Base-by-base conservation (phyloP, 2,329 filamentous ascomycete species). In the Canariomyces notabilis region DNA sequence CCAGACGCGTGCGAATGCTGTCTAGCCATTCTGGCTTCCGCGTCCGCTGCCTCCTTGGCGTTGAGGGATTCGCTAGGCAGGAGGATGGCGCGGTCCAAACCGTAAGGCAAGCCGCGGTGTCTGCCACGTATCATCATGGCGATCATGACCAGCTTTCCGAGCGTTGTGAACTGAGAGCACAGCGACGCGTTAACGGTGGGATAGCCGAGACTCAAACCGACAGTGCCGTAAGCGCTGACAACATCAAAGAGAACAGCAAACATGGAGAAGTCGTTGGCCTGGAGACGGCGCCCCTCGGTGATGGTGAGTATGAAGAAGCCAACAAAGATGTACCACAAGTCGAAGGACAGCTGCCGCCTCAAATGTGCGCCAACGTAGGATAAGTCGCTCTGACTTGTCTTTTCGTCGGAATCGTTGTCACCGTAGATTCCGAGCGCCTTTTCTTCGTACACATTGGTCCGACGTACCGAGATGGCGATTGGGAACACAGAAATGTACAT, bases 401-500 rank as follows among this genome's bases (percentile, higher is more conserved):
- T 67, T 2, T 75, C 71, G 3, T 70, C 63, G 1, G 70, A 64
- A 36, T 78, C 73, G 29, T 69, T 64, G 33, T 76, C 61, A 40
- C 70, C 71, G 60, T 85, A 89, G 22, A 94, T 80, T 5, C 88
- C 88, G 0, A 93, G 76, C 0, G 83, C 88, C 55, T 84, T 87
- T 63, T 97, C 91, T 66, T 96, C 91, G 70, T 97, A 97, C 2
- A 96, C 91, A 63, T 97, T 97, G 48, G 91, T 96, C 54, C 87
- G 77, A 43, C 91, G 89, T 58, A 97, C 86, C 6, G 87, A 93
- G 59, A 97, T 97, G 62, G 93, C 91, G 57, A 97, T 95, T 5
- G 91, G 91, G 58, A 95, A 95, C 49, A 96, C 87, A 48, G 90
- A 95, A 52, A 97, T 95, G 67, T 97, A 97, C 93, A 97, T 97